A percentile compares a stretch with the other conserved stretches of the same genome.
Conservation (phyloP, 495 filamentous ascomycete genomes). For the Daldinia vernicosa region DNA sequence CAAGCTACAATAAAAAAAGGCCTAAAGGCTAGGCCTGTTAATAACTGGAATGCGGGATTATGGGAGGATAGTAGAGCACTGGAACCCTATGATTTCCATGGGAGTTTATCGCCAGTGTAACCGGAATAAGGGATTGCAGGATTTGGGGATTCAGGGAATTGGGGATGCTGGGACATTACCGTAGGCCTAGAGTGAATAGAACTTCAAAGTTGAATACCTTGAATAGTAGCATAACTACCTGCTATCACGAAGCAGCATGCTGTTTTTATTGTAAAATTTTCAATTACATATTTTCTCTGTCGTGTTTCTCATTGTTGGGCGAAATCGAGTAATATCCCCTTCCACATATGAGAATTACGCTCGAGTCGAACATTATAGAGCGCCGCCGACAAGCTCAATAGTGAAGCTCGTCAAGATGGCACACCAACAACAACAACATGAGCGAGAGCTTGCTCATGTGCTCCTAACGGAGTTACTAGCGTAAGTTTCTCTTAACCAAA, state of each 20-base stretch:
- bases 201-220: constrained; percentile 5
- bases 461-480: constrained; percentile 88
- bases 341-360: constrained; percentile 1
- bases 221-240: constrained; percentile 24
- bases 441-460: constrained; percentile 90
- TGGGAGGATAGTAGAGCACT: constrained; percentile 27
- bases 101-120: constrained; percentile 13
- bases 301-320: neutral
- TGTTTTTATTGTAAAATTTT: neutral
- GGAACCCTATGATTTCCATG: constrained; percentile 5
- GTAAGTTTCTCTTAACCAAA: constrained; percentile 55
- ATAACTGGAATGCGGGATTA: constrained; percentile 37
- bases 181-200: constrained; percentile 19
- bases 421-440: constrained; percentile 43
- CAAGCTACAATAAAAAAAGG: constrained; percentile 2
- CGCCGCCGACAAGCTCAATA: neutral
- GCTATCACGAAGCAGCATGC: neutral
- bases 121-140: constrained; percentile 41
- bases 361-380: neutral
- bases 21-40: constrained; percentile 24
- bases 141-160: constrained; percentile 43
- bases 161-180: constrained; percentile 6
- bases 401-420: constrained; percentile 14
- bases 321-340: neutral
- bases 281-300: constrained; percentile 5